These are phyloP conservation scores for Cucurbita maxima DNA, from an alignment of 306 rosid species.

Conservation along the genomic window DNA sequence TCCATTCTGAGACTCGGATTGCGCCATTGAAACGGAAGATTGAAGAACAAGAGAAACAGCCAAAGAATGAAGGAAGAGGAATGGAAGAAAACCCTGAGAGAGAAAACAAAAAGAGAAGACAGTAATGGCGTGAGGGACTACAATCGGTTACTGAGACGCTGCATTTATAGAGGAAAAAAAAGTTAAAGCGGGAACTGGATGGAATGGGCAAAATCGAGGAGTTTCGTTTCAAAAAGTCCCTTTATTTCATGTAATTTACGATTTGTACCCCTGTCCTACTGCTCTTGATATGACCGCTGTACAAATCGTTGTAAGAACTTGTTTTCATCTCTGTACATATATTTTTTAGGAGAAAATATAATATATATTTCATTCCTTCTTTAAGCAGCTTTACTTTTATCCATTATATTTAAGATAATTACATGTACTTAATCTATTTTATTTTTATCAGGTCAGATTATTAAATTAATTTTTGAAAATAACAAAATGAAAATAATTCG, in stretches of 20 bases:
- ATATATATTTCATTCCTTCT: too few relatives aligned
- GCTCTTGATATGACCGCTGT: background rate
- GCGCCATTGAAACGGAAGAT: constrained; percentile 31
- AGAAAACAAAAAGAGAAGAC: background rate
- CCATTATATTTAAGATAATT: too few relatives aligned
- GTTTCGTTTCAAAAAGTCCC: background rate
- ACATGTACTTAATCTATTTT: too few relatives aligned
- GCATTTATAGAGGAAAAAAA: background rate
- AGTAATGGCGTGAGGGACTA: background rate
- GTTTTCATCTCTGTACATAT: background rate
- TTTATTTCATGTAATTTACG: background rate
- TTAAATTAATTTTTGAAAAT: too few relatives aligned
- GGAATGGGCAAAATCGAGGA: background rate
- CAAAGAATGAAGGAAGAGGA: background rate
- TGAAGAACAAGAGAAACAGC: background rate
- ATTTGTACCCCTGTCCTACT: background rate
- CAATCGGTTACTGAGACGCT: background rate
- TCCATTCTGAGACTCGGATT: constrained; percentile 43
- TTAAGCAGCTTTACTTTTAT: too few relatives aligned
- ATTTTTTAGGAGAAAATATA: background rate
- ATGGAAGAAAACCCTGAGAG: background rate
- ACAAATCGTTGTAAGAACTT: background rate
- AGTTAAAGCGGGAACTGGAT: background rate
- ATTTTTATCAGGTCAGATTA: too few relatives aligned
- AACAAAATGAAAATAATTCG: too few relatives aligned